Conservation (phyloP, 352 stramenopile species). For the Pythium phragmiticola region DNA sequence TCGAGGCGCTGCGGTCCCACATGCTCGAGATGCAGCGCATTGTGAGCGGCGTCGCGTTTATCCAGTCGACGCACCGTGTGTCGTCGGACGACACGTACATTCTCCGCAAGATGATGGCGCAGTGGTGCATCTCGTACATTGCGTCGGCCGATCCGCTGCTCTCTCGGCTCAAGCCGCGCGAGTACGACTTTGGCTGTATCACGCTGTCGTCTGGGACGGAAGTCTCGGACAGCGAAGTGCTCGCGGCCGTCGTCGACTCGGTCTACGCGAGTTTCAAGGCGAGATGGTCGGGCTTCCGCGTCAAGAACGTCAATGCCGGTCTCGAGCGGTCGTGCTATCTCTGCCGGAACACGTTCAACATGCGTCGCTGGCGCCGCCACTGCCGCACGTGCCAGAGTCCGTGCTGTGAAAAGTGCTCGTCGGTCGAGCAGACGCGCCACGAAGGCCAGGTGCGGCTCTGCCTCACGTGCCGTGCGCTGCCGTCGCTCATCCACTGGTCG, state of each 20-base stretch:
- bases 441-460: constrained; percentile 68
- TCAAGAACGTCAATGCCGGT: constrained; percentile 71
- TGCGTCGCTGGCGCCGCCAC: constrained; percentile 69
- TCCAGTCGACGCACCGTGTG: constrained; percentile 64
- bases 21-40: constrained; percentile 69
- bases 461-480: constrained; percentile 51
- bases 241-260: constrained; percentile 51
- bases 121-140: constrained; percentile 66
- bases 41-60: constrained; percentile 65
- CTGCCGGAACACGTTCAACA: constrained; percentile 67
- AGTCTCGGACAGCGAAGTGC: constrained; percentile 49
- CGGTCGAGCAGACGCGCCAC: constrained; percentile 58
- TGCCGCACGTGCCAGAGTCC: constrained; percentile 69
- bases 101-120: constrained; percentile 63
- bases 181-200: constrained; percentile 57
- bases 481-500: constrained; percentile 71
- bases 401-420: constrained; percentile 69
- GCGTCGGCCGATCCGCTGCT: constrained; percentile 39
- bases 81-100: constrained; percentile 56
- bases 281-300: constrained; percentile 69
- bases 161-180: constrained; percentile 53
- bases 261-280: constrained; percentile 71
- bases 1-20: constrained; percentile 53
- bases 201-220: constrained; percentile 43
- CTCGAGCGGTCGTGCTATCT: constrained; percentile 69